Conservation (phyloP, 148 eudicot genomes). For the Rhododendron simsii region DNA sequence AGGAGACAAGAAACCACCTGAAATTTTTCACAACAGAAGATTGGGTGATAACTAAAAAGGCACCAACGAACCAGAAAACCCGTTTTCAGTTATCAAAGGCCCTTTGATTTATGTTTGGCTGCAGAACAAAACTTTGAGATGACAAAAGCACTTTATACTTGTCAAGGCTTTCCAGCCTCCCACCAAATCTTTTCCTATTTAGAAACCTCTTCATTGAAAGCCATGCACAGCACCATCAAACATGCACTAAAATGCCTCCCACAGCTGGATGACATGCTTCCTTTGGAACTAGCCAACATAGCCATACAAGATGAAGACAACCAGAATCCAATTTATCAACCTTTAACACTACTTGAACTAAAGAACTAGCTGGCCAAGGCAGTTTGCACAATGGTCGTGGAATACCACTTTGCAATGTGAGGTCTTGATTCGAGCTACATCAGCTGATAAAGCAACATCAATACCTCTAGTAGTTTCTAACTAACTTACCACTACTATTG, state of each 20-base stretch:
- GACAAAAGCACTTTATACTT: background rate
- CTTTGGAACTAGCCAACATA: slow-evolving; percentile 24
- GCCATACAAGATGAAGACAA: slow-evolving; percentile 42
- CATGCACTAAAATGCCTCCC: slow-evolving; percentile 8
- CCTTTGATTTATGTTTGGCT: background rate
- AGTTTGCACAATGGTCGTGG: too few species aligned
- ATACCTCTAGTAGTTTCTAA: too few species aligned
- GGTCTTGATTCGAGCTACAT: too few species aligned
- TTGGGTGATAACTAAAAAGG: background rate
- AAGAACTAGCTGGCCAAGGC: background rate
- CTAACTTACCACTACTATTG: too few species aligned
- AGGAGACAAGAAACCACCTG: background rate
- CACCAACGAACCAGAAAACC: background rate
- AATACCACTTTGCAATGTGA: too few species aligned
- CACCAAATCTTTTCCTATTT: background rate
- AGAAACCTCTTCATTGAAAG: background rate
- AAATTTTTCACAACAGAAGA: background rate
- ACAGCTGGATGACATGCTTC: slow-evolving; percentile 42
- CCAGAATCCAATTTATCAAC: slow-evolving; percentile 32
- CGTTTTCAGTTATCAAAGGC: background rate
- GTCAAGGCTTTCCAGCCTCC: background rate
- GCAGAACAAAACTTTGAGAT: background rate
- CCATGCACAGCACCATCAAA: background rate
- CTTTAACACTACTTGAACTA: slow-evolving; percentile 35
- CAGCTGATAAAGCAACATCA: too few species aligned